Evolutionary conservation across 768 basidiomycete species (phyloP).

Genomic region (Xerocomellus dryophilus): DNA sequence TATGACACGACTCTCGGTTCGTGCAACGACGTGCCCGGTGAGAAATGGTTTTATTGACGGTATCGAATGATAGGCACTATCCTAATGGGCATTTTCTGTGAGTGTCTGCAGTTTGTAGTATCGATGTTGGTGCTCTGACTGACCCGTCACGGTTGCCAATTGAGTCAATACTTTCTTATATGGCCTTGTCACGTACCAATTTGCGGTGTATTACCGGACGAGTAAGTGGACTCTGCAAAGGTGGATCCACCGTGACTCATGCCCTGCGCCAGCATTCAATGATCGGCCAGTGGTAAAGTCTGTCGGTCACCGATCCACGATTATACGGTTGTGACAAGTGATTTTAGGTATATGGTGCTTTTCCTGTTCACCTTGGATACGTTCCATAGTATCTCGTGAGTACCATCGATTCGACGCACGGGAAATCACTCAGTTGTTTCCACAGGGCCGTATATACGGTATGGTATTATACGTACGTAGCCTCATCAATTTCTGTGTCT

Average conservation of each 20-base stretch:
- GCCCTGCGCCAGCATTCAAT: constrained; percentile 21
- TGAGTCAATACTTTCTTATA: constrained; percentile 35
- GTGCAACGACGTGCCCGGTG: not conserved
- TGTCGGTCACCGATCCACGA: not conserved
- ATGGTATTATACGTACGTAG: constrained; percentile 19
- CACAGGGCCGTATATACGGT: too few relatives aligned
- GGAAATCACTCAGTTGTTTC: not conserved
- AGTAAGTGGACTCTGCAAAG: not conserved
- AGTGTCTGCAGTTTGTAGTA: not conserved
- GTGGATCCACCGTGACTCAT: not conserved
- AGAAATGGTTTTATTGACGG: not conserved
- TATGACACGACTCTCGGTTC: not conserved
- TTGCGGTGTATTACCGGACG: constrained; percentile 35
- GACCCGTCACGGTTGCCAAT: not conserved
- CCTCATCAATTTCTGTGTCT: too few relatives aligned
- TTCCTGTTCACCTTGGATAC: constrained; percentile 20
- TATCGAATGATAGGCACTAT: constrained; percentile 9
- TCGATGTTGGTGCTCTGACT: not conserved
- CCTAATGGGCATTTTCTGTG: constrained; percentile 24
- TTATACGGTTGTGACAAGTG: not conserved
- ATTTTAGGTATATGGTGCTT: constrained; percentile 12
- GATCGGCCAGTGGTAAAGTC: constrained; percentile 11
- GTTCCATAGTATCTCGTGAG: constrained; percentile 19
- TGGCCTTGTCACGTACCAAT: constrained; percentile 43
- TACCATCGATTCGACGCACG: not conserved